Evolutionary conservation across 768 basidiomycete genomes (phyloP).

Genomic region (Tulasnella sp.): DNA sequence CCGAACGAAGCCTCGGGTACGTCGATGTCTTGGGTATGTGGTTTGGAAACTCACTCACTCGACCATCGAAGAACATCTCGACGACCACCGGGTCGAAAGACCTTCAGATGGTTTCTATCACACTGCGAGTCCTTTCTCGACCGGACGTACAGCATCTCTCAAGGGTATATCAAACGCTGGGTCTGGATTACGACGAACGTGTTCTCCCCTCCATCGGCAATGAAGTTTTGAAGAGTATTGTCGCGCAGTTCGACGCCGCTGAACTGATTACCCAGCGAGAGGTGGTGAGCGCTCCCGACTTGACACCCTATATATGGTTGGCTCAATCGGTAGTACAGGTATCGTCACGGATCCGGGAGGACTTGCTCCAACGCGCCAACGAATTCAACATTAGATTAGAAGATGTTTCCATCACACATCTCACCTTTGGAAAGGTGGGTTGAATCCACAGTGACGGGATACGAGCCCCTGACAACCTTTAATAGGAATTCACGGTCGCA

Average conservation of each 20-base stretch:
- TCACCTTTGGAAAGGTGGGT: slow-evolving; percentile 63
- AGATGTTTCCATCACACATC: slow-evolving; percentile 82
- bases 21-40: slow-evolving; percentile 22
- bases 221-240: slow-evolving; percentile 94
- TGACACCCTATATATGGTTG: neutral
- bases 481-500: slow-evolving; percentile 85
- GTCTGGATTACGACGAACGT: slow-evolving; percentile 94
- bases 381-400: slow-evolving; percentile 95
- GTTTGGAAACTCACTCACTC: neutral
- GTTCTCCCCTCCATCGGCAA: slow-evolving; percentile 96
- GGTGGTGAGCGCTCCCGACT: slow-evolving; percentile 47
- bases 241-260: slow-evolving; percentile 95
- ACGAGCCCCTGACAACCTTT: slow-evolving; percentile 3
- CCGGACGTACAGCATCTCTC: slow-evolving; percentile 81
- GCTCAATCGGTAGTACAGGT: slow-evolving; percentile 39
- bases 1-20: slow-evolving; percentile 86
- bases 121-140: slow-evolving; percentile 86
- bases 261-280: slow-evolving; percentile 96
- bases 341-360: slow-evolving; percentile 82
- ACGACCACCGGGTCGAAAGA: slow-evolving; percentile 98
- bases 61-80: slow-evolving; percentile 67
- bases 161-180: slow-evolving; percentile 90
- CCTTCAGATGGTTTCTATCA: slow-evolving; percentile 96
- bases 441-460: neutral
- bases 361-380: slow-evolving; percentile 81